Evolutionary conservation across 306 rosid species (phyloP).

Genomic region (Inga leiocalycina): DNA sequence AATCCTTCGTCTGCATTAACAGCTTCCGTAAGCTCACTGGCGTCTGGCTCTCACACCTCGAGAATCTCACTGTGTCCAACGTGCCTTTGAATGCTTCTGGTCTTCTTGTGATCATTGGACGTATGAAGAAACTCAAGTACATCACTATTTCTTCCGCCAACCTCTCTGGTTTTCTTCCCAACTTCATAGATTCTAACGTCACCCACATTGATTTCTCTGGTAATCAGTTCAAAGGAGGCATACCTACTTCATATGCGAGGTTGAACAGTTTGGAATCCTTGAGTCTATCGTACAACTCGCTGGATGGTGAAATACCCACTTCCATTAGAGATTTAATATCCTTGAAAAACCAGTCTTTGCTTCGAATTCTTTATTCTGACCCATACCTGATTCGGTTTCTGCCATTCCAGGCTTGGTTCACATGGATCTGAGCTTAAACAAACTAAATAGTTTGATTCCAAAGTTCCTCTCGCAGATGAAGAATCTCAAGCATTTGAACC

Average conservation of each 20-base stretch:
- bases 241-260: slow-evolving; percentile 61
- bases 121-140: slow-evolving; percentile 60
- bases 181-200: slow-evolving; percentile 54
- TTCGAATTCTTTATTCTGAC: slow-evolving; percentile 67
- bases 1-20: slow-evolving; percentile 63
- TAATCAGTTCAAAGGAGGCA: slow-evolving; percentile 62
- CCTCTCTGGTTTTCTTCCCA: slow-evolving; percentile 66
- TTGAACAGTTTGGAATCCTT: slow-evolving; percentile 62
- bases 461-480: slow-evolving; percentile 66
- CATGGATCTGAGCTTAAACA: slow-evolving; percentile 85
- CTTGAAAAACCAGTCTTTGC: slow-evolving; percentile 55
- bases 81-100: slow-evolving; percentile 59
- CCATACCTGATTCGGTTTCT: slow-evolving; percentile 67
- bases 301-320: slow-evolving; percentile 69
- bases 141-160: slow-evolving; percentile 73
- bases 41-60: slow-evolving; percentile 62
- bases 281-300: slow-evolving; percentile 59
- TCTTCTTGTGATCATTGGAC: slow-evolving; percentile 63
- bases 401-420: slow-evolving; percentile 70
- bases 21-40: slow-evolving; percentile 63
- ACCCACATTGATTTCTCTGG: slow-evolving; percentile 74
- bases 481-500: slow-evolving; percentile 67
- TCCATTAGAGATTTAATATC: slow-evolving; percentile 76
- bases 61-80: slow-evolving; percentile 60
- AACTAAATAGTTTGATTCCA: slow-evolving; percentile 77